A percentile compares a stretch with the other conserved stretches of the same genome.
Evolutionary conservation across 331 rosid genomes (phyloP).

Genomic region (Spiraea crenata): DNA sequence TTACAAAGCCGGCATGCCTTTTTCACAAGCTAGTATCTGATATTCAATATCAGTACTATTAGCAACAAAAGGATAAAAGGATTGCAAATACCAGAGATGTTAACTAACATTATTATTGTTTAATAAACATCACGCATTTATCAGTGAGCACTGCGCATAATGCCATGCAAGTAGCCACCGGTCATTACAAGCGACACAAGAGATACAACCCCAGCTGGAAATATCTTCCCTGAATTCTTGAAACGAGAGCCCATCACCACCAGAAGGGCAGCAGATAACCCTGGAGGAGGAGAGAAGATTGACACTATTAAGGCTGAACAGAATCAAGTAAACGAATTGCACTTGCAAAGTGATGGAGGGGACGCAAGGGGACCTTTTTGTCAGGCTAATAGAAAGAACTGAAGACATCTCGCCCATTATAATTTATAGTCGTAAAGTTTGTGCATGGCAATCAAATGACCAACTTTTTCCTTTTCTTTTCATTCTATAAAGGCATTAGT

Average conservation of each 20-base stretch:
- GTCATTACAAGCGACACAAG: slow-evolving; percentile 86
- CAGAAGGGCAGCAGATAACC: slow-evolving; percentile 86
- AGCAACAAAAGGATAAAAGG: background rate
- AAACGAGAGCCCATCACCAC: slow-evolving; percentile 94
- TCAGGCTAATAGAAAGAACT: background rate
- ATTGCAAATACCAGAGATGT: background rate
- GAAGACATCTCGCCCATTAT: background rate
- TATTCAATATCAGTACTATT: background rate
- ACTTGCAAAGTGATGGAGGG: background rate
- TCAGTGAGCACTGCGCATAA: slow-evolving; percentile 74
- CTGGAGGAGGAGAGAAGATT: slow-evolving; percentile 31
- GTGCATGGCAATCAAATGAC: background rate
- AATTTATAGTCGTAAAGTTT: background rate
- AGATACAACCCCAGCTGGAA: slow-evolving; percentile 95
- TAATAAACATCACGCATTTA: slow-evolving; percentile 4
- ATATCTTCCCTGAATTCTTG: slow-evolving; percentile 86
- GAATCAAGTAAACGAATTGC: background rate
- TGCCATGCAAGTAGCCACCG: slow-evolving; percentile 93
- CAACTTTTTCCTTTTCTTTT: background rate
- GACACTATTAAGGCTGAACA: slow-evolving; percentile 8
- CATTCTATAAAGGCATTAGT: background rate
- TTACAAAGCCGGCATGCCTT: slow-evolving; percentile 5
- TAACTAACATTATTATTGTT: background rate
- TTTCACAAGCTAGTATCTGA: slow-evolving; percentile 9
- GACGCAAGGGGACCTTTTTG: background rate